Evolutionary conservation across 352 stramenopile genomes (phyloP), one percentile per base, ranked within the genome.

Genomic region (Halophytophthora polymorphica): DNA sequence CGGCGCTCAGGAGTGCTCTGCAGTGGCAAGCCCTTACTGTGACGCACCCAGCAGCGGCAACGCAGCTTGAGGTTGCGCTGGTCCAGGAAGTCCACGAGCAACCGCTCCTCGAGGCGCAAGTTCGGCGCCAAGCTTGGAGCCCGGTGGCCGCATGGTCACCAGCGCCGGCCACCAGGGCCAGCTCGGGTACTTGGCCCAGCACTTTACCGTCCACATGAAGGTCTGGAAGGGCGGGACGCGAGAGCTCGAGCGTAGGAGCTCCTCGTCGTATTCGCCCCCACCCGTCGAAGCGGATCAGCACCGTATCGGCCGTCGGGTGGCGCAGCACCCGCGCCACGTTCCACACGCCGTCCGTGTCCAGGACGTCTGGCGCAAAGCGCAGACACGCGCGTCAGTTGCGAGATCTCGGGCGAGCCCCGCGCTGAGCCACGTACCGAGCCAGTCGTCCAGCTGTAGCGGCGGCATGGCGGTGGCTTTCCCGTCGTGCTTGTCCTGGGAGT

Each of bases 151-250:
- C 25, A 71, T 49, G 8, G 62, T 71, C 6, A 88, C 68, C 21
- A 90, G 53, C 3, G 73, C 71, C 11, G 79, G 74, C 79, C 79
- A 90, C 64, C 63, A 86, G 10, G 77, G 79, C 73, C 73, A 90
- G 37, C 83, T 83, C 39, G 65, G 61, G 40, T 86, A 79, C 53
- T 87, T 84, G 37, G 69, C 73, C 79, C 79, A 90, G 47, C 77
- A 87, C 56, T 88, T 88, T 46, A 88, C 75, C 4, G 67, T 58
- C 68, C 68, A 80, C 41, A 77, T 90, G 66, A 81, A 84, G 36
- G 73, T 86, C 49, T 83, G 66, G 52, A 77, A 86, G 35, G 77
- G 79, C 6, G 79, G 73, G 19, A 90, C 66, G n/a, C 77, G 72
- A 11, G 61, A 53, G 36, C 73, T 75, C 45, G 79, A 59, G 29